Conservation (phyloP, 2,329 filamentous ascomycete species). For the Cladorrhinum sp. region DNA sequence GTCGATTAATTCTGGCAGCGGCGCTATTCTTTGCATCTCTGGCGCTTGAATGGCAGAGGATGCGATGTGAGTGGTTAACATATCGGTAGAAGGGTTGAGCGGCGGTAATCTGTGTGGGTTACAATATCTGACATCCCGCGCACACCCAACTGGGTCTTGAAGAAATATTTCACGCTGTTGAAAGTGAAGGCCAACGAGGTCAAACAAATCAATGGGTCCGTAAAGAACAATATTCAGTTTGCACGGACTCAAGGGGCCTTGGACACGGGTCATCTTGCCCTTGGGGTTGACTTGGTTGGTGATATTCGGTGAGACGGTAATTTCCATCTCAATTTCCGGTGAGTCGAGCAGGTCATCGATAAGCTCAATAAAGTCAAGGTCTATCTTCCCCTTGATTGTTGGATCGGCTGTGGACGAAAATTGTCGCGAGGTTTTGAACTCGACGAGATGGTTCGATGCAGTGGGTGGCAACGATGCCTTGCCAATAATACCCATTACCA, state of each 20-base stretch:
- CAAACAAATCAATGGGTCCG: conserved; percentile 28
- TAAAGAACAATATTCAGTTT: conserved; percentile 31
- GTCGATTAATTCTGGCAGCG: conserved; percentile 26
- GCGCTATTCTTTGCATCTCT: conserved; percentile 4
- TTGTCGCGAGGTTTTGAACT: neutral
- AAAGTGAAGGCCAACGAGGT: conserved; percentile 33
- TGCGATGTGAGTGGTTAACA: neutral
- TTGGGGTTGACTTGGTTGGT: neutral
- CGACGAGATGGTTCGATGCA: neutral
- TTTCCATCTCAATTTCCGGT: conserved; percentile 1
- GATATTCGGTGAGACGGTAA: neutral
- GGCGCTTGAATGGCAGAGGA: neutral
- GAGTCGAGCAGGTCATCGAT: neutral
- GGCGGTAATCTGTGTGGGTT: conserved; percentile 37
- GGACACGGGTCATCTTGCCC: neutral
- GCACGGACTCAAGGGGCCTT: conserved; percentile 3
- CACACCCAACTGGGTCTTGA: conserved; percentile 34
- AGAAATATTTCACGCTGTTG: conserved; percentile 33
- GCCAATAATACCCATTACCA: neutral
- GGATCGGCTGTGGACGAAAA: neutral
- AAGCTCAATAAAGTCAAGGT: neutral
- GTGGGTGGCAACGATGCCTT: neutral
- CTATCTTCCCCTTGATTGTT: neutral
- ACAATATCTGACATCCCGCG: conserved; percentile 32
- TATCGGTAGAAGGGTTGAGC: neutral